Evolutionary conservation across 2,329 filamentous ascomycete species (phyloP).

Genomic region (Xylariales sp.): DNA sequence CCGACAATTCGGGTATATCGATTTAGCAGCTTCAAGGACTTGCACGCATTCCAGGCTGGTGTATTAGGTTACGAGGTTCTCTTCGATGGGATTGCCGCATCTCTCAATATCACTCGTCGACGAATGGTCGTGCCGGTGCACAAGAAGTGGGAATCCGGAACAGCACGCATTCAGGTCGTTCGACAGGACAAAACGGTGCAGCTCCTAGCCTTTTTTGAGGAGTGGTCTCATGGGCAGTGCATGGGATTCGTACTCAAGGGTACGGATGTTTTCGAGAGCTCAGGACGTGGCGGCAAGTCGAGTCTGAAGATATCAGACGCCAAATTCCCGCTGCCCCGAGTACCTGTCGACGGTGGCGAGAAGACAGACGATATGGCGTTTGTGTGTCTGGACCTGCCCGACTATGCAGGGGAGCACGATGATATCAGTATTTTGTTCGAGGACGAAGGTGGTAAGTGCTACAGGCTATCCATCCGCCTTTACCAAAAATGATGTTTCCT

Average conservation of each 20-base stretch:
- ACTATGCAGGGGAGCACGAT: conserved; percentile 88
- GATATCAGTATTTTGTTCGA: conserved; percentile 87
- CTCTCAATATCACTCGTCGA: conserved; percentile 76
- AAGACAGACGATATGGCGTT: conserved; percentile 64
- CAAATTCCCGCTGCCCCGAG: conserved; percentile 78
- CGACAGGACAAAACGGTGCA: conserved; percentile 66
- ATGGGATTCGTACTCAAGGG: conserved; percentile 86
- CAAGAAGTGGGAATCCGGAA: conserved; percentile 88
- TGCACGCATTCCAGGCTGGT: conserved; percentile 75
- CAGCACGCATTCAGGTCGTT: conserved; percentile 76
- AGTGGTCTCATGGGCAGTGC: conserved; percentile 80
- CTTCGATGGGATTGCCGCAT: conserved; percentile 67
- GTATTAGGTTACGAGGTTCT: conserved; percentile 76
- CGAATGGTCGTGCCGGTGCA: conserved; percentile 90
- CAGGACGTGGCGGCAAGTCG: conserved; percentile 59
- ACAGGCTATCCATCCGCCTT: too few relatives aligned
- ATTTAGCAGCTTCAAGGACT: conserved; percentile 60
- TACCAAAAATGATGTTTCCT: too few relatives aligned
- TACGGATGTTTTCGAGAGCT: conserved; percentile 76
- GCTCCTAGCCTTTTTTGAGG: conserved; percentile 81
- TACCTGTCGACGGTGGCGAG: conserved; percentile 45
- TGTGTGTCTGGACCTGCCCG: conserved; percentile 80
- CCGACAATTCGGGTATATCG: conserved; percentile 69
- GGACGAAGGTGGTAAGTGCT: conserved; percentile 63
- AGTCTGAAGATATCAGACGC: conserved; percentile 80